A percentile compares a stretch with the other conserved stretches of the same genome.
These are phyloP conservation scores for Maudiozyma pseudohumilis DNA, from an alignment of 805 yeast species.

Conservation along the genomic window DNA sequence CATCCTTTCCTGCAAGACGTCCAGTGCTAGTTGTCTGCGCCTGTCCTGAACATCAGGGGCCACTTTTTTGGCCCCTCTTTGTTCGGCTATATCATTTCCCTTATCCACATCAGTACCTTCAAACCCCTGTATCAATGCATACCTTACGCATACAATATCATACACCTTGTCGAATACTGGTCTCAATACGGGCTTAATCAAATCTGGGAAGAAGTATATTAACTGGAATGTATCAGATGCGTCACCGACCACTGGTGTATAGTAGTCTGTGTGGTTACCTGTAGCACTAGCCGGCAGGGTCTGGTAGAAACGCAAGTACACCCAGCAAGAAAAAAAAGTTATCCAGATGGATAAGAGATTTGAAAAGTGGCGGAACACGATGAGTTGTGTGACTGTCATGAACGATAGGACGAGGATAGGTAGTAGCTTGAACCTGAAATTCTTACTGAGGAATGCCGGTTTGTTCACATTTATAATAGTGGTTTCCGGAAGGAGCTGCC, in stretches of 20 bases:
- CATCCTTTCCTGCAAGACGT: constrained; percentile 61
- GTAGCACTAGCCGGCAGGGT: constrained; percentile 29
- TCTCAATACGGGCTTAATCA: constrained; percentile 40
- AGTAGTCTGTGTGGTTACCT: constrained; percentile 8
- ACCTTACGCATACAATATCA: constrained; percentile 28
- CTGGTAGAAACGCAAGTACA: constrained; percentile 71
- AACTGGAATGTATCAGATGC: constrained; percentile 84
- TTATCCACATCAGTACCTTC: constrained; percentile 61
- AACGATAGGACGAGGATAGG: constrained; percentile 39
- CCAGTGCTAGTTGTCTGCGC: constrained; percentile 67
- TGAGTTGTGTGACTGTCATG: constrained; percentile 25
- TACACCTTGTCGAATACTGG: constrained; percentile 40
- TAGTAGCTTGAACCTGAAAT: constrained; percentile 51
- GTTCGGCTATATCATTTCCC: constrained; percentile 58
- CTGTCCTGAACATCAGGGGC: constrained; percentile 48
- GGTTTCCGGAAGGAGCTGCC: constrained; percentile 54
- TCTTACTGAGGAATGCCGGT: constrained; percentile 31
- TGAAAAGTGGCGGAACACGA: constrained; percentile 36
- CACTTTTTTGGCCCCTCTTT: constrained; percentile 35
- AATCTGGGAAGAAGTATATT: constrained; percentile 73
- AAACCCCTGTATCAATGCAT: constrained; percentile 51
- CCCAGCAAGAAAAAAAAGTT: constrained; percentile 63
- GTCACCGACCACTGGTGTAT: constrained; percentile 43
- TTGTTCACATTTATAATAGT: constrained; percentile 41
- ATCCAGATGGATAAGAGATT: constrained; percentile 40